These are phyloP conservation scores for Teratosphaeria zuluensis DNA, from an alignment of 2,329 filamentous ascomycete species.

Conservation along the genomic window DNA sequence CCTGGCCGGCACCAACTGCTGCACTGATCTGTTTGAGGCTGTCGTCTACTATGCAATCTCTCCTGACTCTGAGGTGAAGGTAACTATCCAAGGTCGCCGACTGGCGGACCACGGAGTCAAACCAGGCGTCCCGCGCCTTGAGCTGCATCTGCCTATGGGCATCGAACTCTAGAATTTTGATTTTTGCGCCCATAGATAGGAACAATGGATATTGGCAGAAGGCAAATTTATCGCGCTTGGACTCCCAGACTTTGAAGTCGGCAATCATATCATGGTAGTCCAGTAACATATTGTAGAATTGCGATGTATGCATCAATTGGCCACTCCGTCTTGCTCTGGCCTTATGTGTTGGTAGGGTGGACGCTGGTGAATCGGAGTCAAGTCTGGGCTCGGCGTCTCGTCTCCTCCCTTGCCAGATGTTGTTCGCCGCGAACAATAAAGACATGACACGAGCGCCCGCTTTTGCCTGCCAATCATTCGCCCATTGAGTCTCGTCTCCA, in stretches of 20 bases:
- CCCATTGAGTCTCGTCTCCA: slow-evolving; percentile 50
- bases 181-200: slow-evolving; percentile 85
- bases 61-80: slow-evolving; percentile 64
- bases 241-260: slow-evolving; percentile 85
- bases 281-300: slow-evolving; percentile 80
- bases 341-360: slow-evolving; percentile 22
- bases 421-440: slow-evolving; percentile 74
- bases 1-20: slow-evolving; percentile 67
- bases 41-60: slow-evolving; percentile 82
- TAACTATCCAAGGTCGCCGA: slow-evolving; percentile 56
- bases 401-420: slow-evolving; percentile 32
- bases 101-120: slow-evolving; percentile 73
- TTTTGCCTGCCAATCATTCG: slow-evolving; percentile 82
- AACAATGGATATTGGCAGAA: slow-evolving; percentile 93
- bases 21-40: slow-evolving; percentile 77
- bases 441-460: slow-evolving; percentile 72
- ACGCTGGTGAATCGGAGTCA: slow-evolving; percentile 3
- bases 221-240: slow-evolving; percentile 61
- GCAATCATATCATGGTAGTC: slow-evolving; percentile 77
- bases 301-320: slow-evolving; percentile 66
- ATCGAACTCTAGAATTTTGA: slow-evolving; percentile 80
- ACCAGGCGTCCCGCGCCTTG: slow-evolving; percentile 81
- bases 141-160: slow-evolving; percentile 80
- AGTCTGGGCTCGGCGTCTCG: slow-evolving; percentile 3
- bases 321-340: slow-evolving; percentile 29